A percentile compares a stretch with the other conserved stretches of the same genome.
Conservation (phyloP, 805 yeast species). For the Candida schatavii region DNA sequence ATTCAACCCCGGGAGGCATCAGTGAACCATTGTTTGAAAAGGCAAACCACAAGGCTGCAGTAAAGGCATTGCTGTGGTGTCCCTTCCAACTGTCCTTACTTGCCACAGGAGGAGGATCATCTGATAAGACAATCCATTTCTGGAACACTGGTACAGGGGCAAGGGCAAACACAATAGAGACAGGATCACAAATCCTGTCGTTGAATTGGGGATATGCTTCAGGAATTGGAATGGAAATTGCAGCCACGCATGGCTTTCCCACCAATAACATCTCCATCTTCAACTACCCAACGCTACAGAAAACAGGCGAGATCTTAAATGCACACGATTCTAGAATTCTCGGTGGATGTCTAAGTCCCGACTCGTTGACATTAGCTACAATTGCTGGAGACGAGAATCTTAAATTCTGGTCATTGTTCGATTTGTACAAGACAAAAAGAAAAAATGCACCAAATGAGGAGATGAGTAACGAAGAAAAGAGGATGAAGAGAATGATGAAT, state of each 20-base stretch:
- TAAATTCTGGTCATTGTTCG: slow-evolving; percentile 92
- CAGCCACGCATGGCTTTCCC: slow-evolving; percentile 93
- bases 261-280: slow-evolving; percentile 78
- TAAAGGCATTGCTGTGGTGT: slow-evolving; percentile 93
- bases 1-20: slow-evolving; percentile 9
- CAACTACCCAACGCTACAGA: slow-evolving; percentile 80
- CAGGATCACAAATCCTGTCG: slow-evolving; percentile 94
- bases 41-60: slow-evolving; percentile 87
- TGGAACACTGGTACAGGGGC: slow-evolving; percentile 95
- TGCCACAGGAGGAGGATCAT: slow-evolving; percentile 97
- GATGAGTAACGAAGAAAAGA: slow-evolving; percentile 13
- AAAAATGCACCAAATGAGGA: slow-evolving; percentile 15
- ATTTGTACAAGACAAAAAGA: slow-evolving; percentile 34
- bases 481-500: slow-evolving; percentile 8
- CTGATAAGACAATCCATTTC: slow-evolving; percentile 84
- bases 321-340: slow-evolving; percentile 92
- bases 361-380: slow-evolving; percentile 85
- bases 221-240: slow-evolving; percentile 77
- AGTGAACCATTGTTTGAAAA: slow-evolving; percentile 72
- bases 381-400: slow-evolving; percentile 95
- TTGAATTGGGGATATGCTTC: slow-evolving; percentile 83
- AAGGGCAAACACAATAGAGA: slow-evolving; percentile 78
- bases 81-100: slow-evolving; percentile 78
- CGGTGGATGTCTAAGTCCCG: slow-evolving; percentile 83
- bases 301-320: slow-evolving; percentile 78